phyloP scores from a whole-genome alignment of 495 filamentous ascomycete species.

The Paragyromitra xinjiangensis region DNA sequence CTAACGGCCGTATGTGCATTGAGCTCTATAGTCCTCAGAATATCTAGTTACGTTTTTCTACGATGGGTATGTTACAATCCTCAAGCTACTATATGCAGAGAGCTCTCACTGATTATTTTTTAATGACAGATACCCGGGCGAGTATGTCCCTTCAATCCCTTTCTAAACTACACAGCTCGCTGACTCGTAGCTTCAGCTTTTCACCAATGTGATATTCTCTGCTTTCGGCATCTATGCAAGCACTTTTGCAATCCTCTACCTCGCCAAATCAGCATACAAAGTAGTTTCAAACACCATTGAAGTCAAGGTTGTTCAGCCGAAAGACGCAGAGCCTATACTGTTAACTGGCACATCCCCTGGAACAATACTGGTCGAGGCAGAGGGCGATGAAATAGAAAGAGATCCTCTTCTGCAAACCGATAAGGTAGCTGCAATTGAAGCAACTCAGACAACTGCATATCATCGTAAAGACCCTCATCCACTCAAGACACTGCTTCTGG shows the following conservation, averaged over 20 bases:
- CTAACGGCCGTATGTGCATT: conserved; percentile 58
- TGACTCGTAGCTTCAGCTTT: conserved; percentile 60
- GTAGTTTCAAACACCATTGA: conserved; percentile 69
- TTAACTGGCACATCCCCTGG: conserved; percentile 44
- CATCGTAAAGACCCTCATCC: conserved; percentile 60
- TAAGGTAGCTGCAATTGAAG: conserved; percentile 63
- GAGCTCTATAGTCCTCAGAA: conserved; percentile 71
- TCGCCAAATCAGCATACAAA: conserved; percentile 67
- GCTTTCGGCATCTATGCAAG: conserved; percentile 77
- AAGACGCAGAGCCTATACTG: conserved; percentile 48
- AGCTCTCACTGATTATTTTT: conserved; percentile 34
- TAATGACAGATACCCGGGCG: conserved; percentile 69
- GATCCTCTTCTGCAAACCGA: conserved; percentile 51
- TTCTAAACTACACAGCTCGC: background rate
- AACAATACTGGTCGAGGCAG: conserved; percentile 54
- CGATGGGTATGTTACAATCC: conserved; percentile 74
- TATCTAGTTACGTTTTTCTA: conserved; percentile 76
- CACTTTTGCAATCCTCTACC: conserved; percentile 69
- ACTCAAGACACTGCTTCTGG: conserved; percentile 74
- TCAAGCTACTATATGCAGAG: background rate
- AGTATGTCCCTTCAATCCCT: conserved; percentile 48
- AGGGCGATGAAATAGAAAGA: conserved; percentile 50
- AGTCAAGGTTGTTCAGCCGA: conserved; percentile 67
- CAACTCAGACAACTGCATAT: conserved; percentile 64
- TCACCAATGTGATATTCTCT: conserved; percentile 73